Percentiles rank a stretch among this genome's conserved stretches.
Evolutionary conservation across 805 yeast genomes (phyloP).

Genomic region (Lipomyces japonicus): DNA sequence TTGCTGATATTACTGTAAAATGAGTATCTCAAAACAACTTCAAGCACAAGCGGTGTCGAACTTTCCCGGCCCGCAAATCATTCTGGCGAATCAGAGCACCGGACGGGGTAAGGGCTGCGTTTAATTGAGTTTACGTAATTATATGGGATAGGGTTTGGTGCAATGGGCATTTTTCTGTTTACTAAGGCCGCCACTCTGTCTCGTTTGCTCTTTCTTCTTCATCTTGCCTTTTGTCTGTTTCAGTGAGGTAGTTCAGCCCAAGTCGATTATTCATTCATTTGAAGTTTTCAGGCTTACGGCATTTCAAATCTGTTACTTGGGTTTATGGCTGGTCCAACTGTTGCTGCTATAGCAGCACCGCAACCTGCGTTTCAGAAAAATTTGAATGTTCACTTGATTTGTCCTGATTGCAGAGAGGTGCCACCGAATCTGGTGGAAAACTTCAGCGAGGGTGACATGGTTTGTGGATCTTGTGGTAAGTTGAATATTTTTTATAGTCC

Average conservation of each 20-base stretch:
- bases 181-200: too few relatives aligned
- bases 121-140: too few relatives aligned
- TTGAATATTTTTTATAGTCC: background rate
- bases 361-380: conserved; percentile 38
- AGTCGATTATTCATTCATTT: too few relatives aligned
- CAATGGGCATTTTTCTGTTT: too few relatives aligned
- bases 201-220: too few relatives aligned
- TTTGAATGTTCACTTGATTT: conserved; percentile 80
- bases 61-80: background rate
- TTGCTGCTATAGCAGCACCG: background rate
- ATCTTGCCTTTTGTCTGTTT: too few relatives aligned
- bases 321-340: conserved; percentile 1
- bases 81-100: background rate
- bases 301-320: too few relatives aligned
- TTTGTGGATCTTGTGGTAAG: conserved; percentile 91
- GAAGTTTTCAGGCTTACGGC: too few relatives aligned
- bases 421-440: conserved; percentile 95
- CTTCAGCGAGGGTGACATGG: conserved; percentile 96
- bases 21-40: too few relatives aligned
- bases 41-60: too few relatives aligned
- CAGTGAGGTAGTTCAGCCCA: too few relatives aligned
- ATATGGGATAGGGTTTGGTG: too few relatives aligned
- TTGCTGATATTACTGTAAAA: conserved; percentile 1
- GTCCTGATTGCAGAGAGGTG: conserved; percentile 93
- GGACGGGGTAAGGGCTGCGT: background rate